Percentiles rank a stretch among this genome's conserved stretches.
phyloP scores from a whole-genome alignment of 2,329 filamentous ascomycete species.

The Alternaria ethzedia region DNA sequence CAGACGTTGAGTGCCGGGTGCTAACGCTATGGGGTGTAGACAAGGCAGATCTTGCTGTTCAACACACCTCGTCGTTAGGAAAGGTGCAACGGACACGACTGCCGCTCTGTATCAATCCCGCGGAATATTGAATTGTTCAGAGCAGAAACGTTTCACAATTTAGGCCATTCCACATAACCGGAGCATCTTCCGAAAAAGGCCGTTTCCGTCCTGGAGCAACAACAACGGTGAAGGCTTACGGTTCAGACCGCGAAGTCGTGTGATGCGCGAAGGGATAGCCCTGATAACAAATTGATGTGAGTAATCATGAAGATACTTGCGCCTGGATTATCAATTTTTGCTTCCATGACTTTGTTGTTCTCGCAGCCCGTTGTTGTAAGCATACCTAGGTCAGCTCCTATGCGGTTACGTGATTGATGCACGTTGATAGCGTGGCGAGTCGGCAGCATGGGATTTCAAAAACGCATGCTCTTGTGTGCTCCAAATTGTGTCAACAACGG shows the following conservation, averaged over 20 bases:
- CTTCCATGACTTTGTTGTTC: not conserved
- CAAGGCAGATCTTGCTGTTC: conserved; percentile 7
- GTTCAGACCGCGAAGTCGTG: not conserved
- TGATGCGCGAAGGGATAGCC: not conserved
- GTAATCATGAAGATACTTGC: not conserved
- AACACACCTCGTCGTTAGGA: conserved; percentile 3
- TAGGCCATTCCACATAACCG: not conserved
- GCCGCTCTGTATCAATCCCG: not conserved
- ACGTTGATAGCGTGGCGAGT: not conserved
- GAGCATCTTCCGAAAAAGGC: not conserved
- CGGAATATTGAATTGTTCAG: not conserved
- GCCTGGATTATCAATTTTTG: too few relatives aligned
- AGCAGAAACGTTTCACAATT: not conserved
- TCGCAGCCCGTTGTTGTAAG: not conserved
- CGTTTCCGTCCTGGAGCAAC: not conserved
- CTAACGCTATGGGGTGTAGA: conserved; percentile 8
- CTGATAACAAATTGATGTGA: not conserved
- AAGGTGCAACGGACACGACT: not conserved
- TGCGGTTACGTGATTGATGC: not conserved
- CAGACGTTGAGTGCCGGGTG: conserved; percentile 8
- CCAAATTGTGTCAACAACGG: not conserved
- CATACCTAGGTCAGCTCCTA: not conserved
- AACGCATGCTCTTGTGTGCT: conserved; percentile 2
- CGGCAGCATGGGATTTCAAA: conserved; percentile 3
- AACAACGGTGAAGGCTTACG: not conserved